Evolutionary conservation across 352 stramenopile genomes (phyloP), one percentile per base, ranked within the genome.

Genomic region (Peronospora farinosa): DNA sequence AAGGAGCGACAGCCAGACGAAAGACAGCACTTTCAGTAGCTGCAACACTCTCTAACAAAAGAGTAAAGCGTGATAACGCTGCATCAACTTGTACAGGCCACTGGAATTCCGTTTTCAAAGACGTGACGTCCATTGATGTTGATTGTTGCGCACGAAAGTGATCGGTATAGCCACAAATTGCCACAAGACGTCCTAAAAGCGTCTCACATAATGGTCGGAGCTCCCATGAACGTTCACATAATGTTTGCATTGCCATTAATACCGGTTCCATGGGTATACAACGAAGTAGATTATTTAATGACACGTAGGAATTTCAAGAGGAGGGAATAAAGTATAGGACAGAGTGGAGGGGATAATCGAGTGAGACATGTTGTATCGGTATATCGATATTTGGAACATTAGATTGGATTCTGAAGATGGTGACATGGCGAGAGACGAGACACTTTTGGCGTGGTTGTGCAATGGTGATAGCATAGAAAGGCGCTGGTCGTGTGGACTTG

Each of bases 131-230:
- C 12, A 45, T 38, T 30, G 41, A 28, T 10, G 32, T 27, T 6
- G 33, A 23, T 17, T 64, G 39, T 19, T 63, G 65, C 10, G 1
- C 7, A 12, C 10, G 28, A 12, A 32, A 32, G 10, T 32, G 28
- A 32, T 32, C 10, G 1, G 28, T 32, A 71, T 63, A 9, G 40
- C 40, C 40, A 35, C 40, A 36, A 71, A 74, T 60, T 1, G 40
- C 40, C 9, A 45, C 40, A 32, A 74, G 50, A 1, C 65, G 61
- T 5, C 47, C 54, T 13, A 71, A 28, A 15, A 74, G 42, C 48
- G 47, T 61, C 54, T 69, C 65, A 48, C 61, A 61, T 43, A 71
- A 51, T 21, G 62, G 61, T 16, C 44, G 65, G 51, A 74, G 39
- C 54, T 74, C 65, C 53, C 57, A 59, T 12, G 62, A 63, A 40